phyloP scores from a whole-genome alignment of 495 filamentous ascomycete species.

The Chlorociboria aeruginascens region DNA sequence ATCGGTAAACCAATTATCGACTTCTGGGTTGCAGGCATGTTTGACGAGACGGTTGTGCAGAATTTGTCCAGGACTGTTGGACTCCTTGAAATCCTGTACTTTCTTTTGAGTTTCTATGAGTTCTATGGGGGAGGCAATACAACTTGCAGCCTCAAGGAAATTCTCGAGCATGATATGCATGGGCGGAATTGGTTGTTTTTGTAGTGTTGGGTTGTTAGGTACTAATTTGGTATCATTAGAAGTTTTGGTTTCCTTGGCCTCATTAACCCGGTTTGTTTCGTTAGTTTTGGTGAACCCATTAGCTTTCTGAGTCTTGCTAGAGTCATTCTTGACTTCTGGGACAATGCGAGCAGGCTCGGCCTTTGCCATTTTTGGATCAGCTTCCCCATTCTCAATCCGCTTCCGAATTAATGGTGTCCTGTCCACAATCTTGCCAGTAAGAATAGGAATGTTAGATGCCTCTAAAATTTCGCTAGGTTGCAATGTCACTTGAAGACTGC shows the following conservation, averaged over 20 bases:
- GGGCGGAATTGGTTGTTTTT: conserved; percentile 1
- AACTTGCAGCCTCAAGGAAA: neutral
- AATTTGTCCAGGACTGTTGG: conserved; percentile 3
- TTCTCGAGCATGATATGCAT: neutral
- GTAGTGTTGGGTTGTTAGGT: conserved; percentile 1
- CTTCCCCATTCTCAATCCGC: neutral
- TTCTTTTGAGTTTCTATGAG: neutral
- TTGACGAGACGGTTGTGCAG: neutral
- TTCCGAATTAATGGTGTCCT: conserved; percentile 8
- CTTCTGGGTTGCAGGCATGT: conserved; percentile 1
- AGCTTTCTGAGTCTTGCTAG: too few species aligned
- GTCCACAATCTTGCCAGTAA: conserved; percentile 4
- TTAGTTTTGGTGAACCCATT: too few species aligned
- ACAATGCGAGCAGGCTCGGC: neutral
- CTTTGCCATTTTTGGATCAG: neutral
- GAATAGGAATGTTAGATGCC: conserved; percentile 8
- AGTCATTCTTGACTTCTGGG: neutral
- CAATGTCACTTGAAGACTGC: conserved; percentile 10
- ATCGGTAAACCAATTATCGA: conserved; percentile 16
- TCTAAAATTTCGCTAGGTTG: conserved; percentile 15
- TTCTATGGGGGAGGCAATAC: neutral
- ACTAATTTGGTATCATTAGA: conserved; percentile 1
- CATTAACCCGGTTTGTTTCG: neutral
- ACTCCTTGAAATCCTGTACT: neutral
- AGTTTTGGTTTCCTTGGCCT: neutral